Conservation (phyloP, 108 stramenopile species). For the Nitzschia palea region DNA sequence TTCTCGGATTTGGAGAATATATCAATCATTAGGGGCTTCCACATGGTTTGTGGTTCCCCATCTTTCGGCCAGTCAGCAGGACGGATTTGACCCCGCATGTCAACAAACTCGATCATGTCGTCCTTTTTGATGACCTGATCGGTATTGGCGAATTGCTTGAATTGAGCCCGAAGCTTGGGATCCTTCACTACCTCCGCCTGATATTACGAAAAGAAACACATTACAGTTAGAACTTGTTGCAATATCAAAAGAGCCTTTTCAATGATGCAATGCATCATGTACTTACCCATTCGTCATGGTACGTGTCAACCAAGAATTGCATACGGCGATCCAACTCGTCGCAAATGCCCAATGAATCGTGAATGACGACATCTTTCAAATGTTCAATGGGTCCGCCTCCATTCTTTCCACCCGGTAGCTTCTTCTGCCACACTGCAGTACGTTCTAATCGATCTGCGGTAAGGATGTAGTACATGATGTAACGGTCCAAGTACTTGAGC, state of each 20-base stretch:
- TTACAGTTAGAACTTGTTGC: not conserved
- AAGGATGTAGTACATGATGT: slow-evolving; percentile 93
- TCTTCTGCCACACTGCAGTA: slow-evolving; percentile 87
- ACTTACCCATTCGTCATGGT: slow-evolving; percentile 91
- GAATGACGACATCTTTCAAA: slow-evolving; percentile 89
- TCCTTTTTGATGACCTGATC: slow-evolving; percentile 78
- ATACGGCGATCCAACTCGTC: slow-evolving; percentile 87
- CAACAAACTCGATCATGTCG: slow-evolving; percentile 87
- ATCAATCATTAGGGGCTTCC: slow-evolving; percentile 64
- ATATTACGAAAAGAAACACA: not conserved
- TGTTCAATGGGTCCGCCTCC: slow-evolving; percentile 89
- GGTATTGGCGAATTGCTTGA: slow-evolving; percentile 91
- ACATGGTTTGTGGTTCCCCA: slow-evolving; percentile 77
- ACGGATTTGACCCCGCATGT: slow-evolving; percentile 81
- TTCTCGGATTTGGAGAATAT: slow-evolving; percentile 84
- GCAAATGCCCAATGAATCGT: slow-evolving; percentile 91
- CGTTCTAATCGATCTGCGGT: slow-evolving; percentile 90
- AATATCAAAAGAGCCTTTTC: not conserved
- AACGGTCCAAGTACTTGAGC: slow-evolving; percentile 89
- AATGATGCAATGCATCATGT: not conserved
- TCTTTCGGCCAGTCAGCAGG: slow-evolving; percentile 91
- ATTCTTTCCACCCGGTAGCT: slow-evolving; percentile 78
- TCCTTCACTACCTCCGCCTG: slow-evolving; percentile 86
- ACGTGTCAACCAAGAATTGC: slow-evolving; percentile 89
- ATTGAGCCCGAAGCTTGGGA: slow-evolving; percentile 69